These are phyloP conservation scores for Exophiala alcalophila DNA, from an alignment of 2,329 filamentous ascomycete genomes.

Conservation along the genomic window DNA sequence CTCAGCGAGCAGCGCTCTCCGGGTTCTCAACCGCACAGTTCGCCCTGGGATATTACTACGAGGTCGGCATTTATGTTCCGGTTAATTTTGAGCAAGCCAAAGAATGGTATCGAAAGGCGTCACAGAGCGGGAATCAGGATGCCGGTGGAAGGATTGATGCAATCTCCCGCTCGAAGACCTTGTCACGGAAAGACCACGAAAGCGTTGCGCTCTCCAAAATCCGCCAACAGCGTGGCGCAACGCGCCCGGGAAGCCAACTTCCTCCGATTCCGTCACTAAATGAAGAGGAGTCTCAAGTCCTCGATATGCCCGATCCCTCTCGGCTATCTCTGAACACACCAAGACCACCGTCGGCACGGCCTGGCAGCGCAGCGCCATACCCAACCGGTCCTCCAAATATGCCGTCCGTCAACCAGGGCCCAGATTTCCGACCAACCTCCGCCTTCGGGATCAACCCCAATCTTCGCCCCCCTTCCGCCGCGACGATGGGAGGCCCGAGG, in stretches of 20 bases:
- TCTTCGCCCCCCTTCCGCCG: constrained; percentile 41
- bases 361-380: constrained; percentile 40
- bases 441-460: constrained; percentile 51
- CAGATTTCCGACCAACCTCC: constrained; percentile 44
- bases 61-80: constrained; percentile 90
- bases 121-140: constrained; percentile 88
- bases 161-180: constrained; percentile 73
- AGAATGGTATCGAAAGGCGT: constrained; percentile 86
- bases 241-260: constrained; percentile 9
- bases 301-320: constrained; percentile 51
- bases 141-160: constrained; percentile 78
- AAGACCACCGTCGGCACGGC: constrained; percentile 30
- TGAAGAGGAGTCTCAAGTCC: constrained; percentile 32
- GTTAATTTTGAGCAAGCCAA: constrained; percentile 78
- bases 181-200: constrained; percentile 90
- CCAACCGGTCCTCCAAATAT: constrained; percentile 38
- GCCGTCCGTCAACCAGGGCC: constrained; percentile 30
- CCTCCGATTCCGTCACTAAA: constrained; percentile 42
- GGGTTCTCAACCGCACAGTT: constrained; percentile 91
- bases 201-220: constrained; percentile 85
- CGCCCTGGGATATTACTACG: constrained; percentile 94
- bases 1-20: constrained; percentile 75
- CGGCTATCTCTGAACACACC: constrained; percentile 37
- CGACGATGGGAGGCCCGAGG: constrained; percentile 21
- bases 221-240: constrained; percentile 73